Base-by-base conservation (phyloP, 768 basidiomycete species). In the Hemileccinum rubropunctum region DNA sequence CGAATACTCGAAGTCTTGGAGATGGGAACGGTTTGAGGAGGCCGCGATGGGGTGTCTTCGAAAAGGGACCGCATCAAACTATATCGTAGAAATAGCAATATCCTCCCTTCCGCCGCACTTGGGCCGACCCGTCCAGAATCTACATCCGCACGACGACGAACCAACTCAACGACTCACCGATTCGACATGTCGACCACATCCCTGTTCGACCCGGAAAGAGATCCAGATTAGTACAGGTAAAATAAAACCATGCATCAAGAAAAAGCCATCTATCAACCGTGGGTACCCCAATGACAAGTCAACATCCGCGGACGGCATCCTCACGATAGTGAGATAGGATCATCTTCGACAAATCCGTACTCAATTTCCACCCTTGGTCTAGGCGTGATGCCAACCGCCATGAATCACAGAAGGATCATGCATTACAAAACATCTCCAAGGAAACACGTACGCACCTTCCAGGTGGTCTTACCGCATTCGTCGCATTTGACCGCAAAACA, bases 161-260 rank as follows among this genome's bases (percentile, higher is more conserved):
- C 26, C 47, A 50, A 50, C 33, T 30, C 26, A 32, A 52, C 53
- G 41, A 74, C 78, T 76, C 67, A 85, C 86, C 65, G 69, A 52
- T 45, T 86, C 81, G 61, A 77, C 78, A 67, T 89, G 87, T 50
- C 59, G 58, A 10, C 87, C 87, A 54, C 87, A 89, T 43, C 87
- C 87, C 87, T 88, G 72, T 57, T 36, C 34, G 43, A 53, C 33
- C 12, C 38, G 13, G 26, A 30, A 20, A 1, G 9, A 39, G 43
- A 44, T 23, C 21, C 21, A 18, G 32, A 28, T 59, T 28, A 59
- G 49, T 48, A 54, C 32, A 20, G 4, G 45, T 30, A 40, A 42
- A 26, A 37, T 21, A 37, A 26, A 33, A 50, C 50, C 39, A 13
- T 23, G 14, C 10, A 7, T 11, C 34, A 41, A 38, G 35, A 33